Evolutionary conservation across 2,329 filamentous ascomycete species (phyloP).

Genomic region (Colletotrichum agaves): DNA sequence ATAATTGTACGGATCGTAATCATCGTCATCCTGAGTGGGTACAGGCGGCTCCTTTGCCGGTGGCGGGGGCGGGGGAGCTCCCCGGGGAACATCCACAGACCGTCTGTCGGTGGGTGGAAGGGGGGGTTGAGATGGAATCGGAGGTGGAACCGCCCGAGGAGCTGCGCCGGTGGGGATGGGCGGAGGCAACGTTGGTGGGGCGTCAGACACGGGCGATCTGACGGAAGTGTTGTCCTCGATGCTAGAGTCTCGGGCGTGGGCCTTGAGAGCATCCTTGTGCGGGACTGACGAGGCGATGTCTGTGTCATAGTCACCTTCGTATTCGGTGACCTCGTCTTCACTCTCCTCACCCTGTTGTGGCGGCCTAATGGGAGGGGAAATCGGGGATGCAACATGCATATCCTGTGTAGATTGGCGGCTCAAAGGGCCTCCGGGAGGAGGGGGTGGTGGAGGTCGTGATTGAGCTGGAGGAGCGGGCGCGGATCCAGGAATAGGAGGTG

Average conservation of each 20-base stretch:
- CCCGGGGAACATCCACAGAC: conserved; percentile 78
- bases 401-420: conserved; percentile 71
- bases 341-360: conserved; percentile 75
- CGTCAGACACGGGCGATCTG: conserved; percentile 63
- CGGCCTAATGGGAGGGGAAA: conserved; percentile 51
- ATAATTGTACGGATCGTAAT: conserved; percentile 77
- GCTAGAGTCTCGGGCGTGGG: conserved; percentile 81
- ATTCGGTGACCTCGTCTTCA: conserved; percentile 84
- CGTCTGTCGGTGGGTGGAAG: conserved; percentile 65
- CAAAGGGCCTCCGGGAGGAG: conserved; percentile 63
- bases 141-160: conserved; percentile 72
- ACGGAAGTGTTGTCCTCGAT: conserved; percentile 74
- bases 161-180: conserved; percentile 65
- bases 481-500: conserved; percentile 69
- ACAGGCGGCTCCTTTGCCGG: conserved; percentile 56
- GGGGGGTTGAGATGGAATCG: conserved; percentile 70
- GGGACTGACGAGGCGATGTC: conserved; percentile 95
- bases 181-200: conserved; percentile 60
- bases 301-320: conserved; percentile 97
- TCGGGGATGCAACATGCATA: conserved; percentile 56
- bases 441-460: conserved; percentile 73
- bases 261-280: conserved; percentile 91
- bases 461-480: conserved; percentile 62
- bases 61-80: conserved; percentile 73
- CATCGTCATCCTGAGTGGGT: conserved; percentile 64